Percentiles rank a stretch among this genome's conserved stretches.
phyloP scores from a whole-genome alignment of 495 filamentous ascomycete species.

The Penicillium dipodomyicola region DNA sequence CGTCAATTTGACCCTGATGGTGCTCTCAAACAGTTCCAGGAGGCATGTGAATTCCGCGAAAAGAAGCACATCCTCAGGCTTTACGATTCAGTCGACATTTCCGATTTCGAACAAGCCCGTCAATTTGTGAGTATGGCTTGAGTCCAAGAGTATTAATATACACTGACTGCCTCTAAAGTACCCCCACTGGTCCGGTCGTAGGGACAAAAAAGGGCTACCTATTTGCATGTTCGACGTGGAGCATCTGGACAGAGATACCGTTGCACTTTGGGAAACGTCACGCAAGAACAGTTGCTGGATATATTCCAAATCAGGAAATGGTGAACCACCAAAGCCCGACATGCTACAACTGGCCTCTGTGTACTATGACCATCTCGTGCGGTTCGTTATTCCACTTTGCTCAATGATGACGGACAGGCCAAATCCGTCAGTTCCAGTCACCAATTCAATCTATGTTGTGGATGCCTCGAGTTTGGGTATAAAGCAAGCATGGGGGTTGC shows the following conservation, averaged over 20 bases:
- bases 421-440: slow-evolving; percentile 14
- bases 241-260: slow-evolving; percentile 13
- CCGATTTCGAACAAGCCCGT: slow-evolving; percentile 29
- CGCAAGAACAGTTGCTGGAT: slow-evolving; percentile 8
- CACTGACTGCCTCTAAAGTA: slow-evolving; percentile 20
- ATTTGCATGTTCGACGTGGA: slow-evolving; percentile 29
- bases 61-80: slow-evolving; percentile 21
- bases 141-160: background rate
- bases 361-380: slow-evolving; percentile 25
- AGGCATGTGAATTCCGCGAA: slow-evolving; percentile 21
- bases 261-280: slow-evolving; percentile 22
- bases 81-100: slow-evolving; percentile 26
- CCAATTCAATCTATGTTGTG: slow-evolving; percentile 25
- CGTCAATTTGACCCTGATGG: slow-evolving; percentile 19
- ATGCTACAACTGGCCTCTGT: slow-evolving; percentile 29
- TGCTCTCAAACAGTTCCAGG: slow-evolving; percentile 27
- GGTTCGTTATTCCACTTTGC: slow-evolving; percentile 36
- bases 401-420: slow-evolving; percentile 20
- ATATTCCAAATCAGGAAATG: background rate
- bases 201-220: slow-evolving; percentile 29
- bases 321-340: background rate
- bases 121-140: slow-evolving; percentile 17
- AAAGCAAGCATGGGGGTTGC: slow-evolving; percentile 30
- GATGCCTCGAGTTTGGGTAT: slow-evolving; percentile 26
- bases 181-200: slow-evolving; percentile 37